Evolutionary conservation across 331 rosid species (phyloP), one percentile per base, ranked within the genome.

Genomic region (Dryas integrifolia): DNA sequence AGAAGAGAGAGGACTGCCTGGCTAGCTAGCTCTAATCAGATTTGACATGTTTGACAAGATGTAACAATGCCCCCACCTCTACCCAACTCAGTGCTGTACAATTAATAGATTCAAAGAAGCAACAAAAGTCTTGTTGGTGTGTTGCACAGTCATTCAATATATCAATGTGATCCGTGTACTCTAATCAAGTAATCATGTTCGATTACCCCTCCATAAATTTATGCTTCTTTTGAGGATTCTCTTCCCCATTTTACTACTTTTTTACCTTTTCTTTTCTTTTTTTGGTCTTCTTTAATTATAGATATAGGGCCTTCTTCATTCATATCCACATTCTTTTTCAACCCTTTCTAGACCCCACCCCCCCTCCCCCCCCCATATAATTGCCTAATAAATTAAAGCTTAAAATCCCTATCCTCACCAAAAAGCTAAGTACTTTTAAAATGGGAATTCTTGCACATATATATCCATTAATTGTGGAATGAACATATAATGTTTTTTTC

Each of bases 41-140:
- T 67, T 55, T 77, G 82, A 81, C 85, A 15, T 47, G 79, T 15
- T 61, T 60, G 85, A 81, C 79, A 81, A 67, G 85, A 81, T 55
- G 72, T 58, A 61, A 72, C 81, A 67, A 12, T 4, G 67, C 16
- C 40, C 45, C 58, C 16, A 15, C 73, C 47, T 16, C 46, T 59
- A 43, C 24, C 62, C 16, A 56, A 53, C 58, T 16, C 48, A 46
- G 67, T 72, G 76, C 67, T 53, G 10, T 60, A 72, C 76, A 60
- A 7, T 41, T 6, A 44, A 50, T 43, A 41, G 51, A 51, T 52
- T 8, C 61, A 80, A 69, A 70, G 39, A 57, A 15, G 49, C 38
- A n/a, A 53, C 44, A 15, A 62, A 61, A 41, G 69, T 58, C 63
- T 64, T 1, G 35, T 2, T 30, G 35, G 35, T 57, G 30, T 30